Evolutionary conservation across 257 asterid species (phyloP).

Genomic region (Gentiana straminea): DNA sequence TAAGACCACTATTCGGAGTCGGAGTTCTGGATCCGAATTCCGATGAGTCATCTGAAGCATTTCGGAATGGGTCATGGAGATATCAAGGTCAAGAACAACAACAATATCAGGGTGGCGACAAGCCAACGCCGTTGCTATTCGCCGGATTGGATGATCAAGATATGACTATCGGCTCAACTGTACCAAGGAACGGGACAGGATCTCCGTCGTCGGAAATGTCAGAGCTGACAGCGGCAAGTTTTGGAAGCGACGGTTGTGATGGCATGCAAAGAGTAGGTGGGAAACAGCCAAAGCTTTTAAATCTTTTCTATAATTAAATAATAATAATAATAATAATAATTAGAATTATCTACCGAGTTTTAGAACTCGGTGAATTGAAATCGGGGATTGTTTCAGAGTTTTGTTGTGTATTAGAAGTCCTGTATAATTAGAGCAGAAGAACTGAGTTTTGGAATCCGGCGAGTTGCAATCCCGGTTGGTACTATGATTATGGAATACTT

Average conservation of each 20-base stretch:
- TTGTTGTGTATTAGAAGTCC: no score
- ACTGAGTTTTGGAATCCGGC: no score
- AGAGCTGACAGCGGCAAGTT: constrained; percentile 36
- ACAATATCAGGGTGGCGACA: not conserved
- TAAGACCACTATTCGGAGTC: constrained; percentile 14
- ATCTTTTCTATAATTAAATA: constrained; percentile 35
- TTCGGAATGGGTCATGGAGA: constrained; percentile 10
- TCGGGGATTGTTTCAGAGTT: no score
- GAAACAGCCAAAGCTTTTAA: constrained; percentile 77
- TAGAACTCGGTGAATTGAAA: no score
- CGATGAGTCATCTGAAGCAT: constrained; percentile 13
- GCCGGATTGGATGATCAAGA: constrained; percentile 17
- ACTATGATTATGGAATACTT: no score
- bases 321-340: not conserved
- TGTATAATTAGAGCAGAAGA: no score
- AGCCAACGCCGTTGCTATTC: constrained; percentile 11
- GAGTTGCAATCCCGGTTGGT: no score
- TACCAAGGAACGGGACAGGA: constrained; percentile 4
- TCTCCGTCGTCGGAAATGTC: constrained; percentile 32
- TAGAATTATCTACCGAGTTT: not conserved
- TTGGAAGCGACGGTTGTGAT: constrained; percentile 24
- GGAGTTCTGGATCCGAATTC: constrained; percentile 13
- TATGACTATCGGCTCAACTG: constrained; percentile 3
- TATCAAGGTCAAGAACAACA: not conserved
- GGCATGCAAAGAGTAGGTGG: constrained; percentile 28